A percentile compares a stretch with the other conserved stretches of the same genome.
Conservation (phyloP, 306 rosid genomes). For the Ziziphus jujuba region DNA sequence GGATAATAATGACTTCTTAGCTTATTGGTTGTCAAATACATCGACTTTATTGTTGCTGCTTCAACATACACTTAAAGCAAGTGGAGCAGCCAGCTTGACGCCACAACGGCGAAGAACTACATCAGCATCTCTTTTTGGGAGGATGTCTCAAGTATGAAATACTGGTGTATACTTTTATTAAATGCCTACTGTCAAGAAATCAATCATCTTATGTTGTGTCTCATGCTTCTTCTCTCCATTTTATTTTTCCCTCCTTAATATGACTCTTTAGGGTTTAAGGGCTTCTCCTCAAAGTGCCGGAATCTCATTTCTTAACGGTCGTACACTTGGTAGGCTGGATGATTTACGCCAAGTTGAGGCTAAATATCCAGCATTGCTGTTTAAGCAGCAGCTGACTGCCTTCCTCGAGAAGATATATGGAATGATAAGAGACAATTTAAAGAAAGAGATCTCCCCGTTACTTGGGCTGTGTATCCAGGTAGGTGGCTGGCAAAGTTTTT, state of each 20-base stretch:
- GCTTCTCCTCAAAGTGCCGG: slow-evolving; percentile 95
- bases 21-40: slow-evolving; percentile 97
- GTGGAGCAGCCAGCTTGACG: slow-evolving; percentile 99
- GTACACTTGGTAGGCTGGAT: slow-evolving; percentile 84
- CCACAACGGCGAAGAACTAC: slow-evolving; percentile 95
- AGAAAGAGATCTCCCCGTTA: slow-evolving; percentile 97
- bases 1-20: slow-evolving; percentile 81
- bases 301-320: slow-evolving; percentile 80
- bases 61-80: slow-evolving; percentile 99
- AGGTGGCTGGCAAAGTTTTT: slow-evolving; percentile 50
- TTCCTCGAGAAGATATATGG: slow-evolving; percentile 99
- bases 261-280: slow-evolving; percentile 75
- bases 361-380: slow-evolving; percentile 92
- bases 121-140: slow-evolving; percentile 93
- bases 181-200: slow-evolving; percentile 1
- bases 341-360: slow-evolving; percentile 99
- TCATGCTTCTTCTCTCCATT: slow-evolving; percentile 25
- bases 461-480: slow-evolving; percentile 99
- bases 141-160: slow-evolving; percentile 94
- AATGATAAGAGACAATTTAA: slow-evolving; percentile 92
- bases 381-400: slow-evolving; percentile 99
- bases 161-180: slow-evolving; percentile 21
- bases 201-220: slow-evolving; percentile 9
- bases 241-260: slow-evolving; percentile 16
- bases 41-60: slow-evolving; percentile 91